Evolutionary conservation across 1,139 yeast species (phyloP), one percentile per base, ranked within the genome.

Genomic region (Williopsis jadinii): DNA sequence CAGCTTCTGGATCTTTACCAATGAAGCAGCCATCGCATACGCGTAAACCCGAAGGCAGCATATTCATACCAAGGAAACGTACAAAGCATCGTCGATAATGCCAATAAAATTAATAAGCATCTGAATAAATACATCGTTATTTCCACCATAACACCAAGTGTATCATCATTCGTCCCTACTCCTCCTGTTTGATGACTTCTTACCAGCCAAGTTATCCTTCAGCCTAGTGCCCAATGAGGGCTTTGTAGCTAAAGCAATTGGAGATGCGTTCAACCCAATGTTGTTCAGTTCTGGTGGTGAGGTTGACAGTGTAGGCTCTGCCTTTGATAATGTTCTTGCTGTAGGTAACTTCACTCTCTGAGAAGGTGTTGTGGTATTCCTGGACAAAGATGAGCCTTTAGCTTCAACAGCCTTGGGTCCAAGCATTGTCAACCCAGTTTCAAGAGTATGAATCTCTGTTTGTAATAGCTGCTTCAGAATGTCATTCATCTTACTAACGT

Each of bases 371-470:
- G 31, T n/a, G 24, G 35, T n/a, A 26, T 9, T 5, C 4, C 11
- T 30, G n/a, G 30, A 28, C 9, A n/a, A 9, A 28, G 5, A 8
- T 28, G 30, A 9, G 8, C 8, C 39, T 11, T 35, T 41, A 5
- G 28, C 36, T 11, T 13, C 10, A 14, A 24, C 36, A 28, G 33
- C 36, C 32, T 41, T 35, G 6, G 51, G 48, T 11, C 41, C 47
- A 26, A 50, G 28, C 26, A 50, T 29, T 1, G 35, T 33, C 8
- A 51, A 38, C 11, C 52, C 51, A 30, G 46, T 39, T 13, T 38
- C 28, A 11, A 51, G 36, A 0, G 45, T 49, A 8, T 35, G 37
- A 2, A 49, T 33, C 30, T 52, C 55, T 2, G 48, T 45, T 3
- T n/a, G 26, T 28, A 50, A 40, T 8, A 52, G 31, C 8, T 44